Evolutionary conservation across 176 grass and related monocot species (phyloP).

Genomic region (Bromus sterilis): DNA sequence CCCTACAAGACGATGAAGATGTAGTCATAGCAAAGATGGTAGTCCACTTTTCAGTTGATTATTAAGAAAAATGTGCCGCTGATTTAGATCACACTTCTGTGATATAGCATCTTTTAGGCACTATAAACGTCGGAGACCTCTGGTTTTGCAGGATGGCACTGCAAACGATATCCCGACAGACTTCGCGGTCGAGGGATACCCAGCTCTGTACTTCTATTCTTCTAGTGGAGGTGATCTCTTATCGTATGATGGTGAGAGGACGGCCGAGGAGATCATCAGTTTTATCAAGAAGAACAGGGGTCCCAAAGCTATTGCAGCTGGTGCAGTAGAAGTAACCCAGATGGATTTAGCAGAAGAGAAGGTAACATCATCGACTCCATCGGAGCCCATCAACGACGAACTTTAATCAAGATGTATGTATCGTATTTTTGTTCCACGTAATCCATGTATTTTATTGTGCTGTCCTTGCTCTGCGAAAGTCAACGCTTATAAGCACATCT

Average conservation of each 20-base stretch:
- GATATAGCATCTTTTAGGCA: not conserved
- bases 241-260: conserved; percentile 39
- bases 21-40: conserved; percentile 94
- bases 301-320: not conserved
- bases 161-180: conserved; percentile 62
- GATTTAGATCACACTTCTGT: not conserved
- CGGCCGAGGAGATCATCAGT: conserved; percentile 38
- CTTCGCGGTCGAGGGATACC: conserved; percentile 48
- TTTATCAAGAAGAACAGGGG: conserved; percentile 69
- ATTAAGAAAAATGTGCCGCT: not conserved
- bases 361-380: not conserved
- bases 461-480: not conserved
- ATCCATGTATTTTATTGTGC: not conserved
- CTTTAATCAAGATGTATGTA: conserved; percentile 40
- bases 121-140: not conserved
- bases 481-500: not conserved
- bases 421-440: not conserved
- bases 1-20: conserved; percentile 48
- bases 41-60: not conserved
- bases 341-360: conserved; percentile 10
- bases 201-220: conserved; percentile 64
- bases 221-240: conserved; percentile 48
- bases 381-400: conserved; percentile 54
- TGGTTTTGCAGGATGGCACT: conserved; percentile 62
- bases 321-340: conserved; percentile 6